Base-by-base conservation (phyloP, 2,329 filamentous ascomycete species). In the Fusarium torreyae region DNA sequence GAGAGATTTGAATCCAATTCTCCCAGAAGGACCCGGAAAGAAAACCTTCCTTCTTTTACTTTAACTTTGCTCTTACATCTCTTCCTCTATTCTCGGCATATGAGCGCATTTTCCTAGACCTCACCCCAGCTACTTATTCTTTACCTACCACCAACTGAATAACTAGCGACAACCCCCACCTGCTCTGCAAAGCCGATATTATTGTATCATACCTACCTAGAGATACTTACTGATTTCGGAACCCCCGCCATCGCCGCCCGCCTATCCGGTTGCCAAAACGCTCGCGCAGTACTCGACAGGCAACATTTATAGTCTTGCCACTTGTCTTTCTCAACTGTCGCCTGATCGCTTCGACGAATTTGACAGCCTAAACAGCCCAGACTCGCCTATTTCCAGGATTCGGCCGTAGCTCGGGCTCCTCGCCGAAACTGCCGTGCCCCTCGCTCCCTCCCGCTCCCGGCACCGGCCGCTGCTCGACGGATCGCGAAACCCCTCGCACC, bases 21-120 rank as follows among this genome's bases (percentile, higher is more conserved):
- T 66, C 51, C 40, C 51, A 68, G 56, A 60, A 71, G 48, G 51
- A 45, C 46, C 46, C 67, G 33, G 61, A 71, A 66, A 66, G 64
- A 71, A 73, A 72, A 69, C 70, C 69, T 72, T 70, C 62, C 33
- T 34, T 69, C 51, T 39, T 63, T 46, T 48, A 36, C 50, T 56
- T 57, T 58, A 54, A 48, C 57, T 66, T 50, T 33, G 46, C 66
- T 66, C 54, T 56, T 62, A 44, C 68, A 65, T 68, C 63, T 60
- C 51, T 39, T 44, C 51, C 44, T 52, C 43, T 44, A 46, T 54
- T 58, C 36, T 56, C 44, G 11, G 50, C 34, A 24, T 36, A 51
- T 45, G 5, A 38, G 22, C 59, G 43, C 40, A 28, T 22, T 54
- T 40, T 42, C 38, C 43, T 31, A 17, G 45, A 18, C 40, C 22